phyloP scores from a whole-genome alignment of 176 grass and related monocot species.

The Oryza coarctata region DNA sequence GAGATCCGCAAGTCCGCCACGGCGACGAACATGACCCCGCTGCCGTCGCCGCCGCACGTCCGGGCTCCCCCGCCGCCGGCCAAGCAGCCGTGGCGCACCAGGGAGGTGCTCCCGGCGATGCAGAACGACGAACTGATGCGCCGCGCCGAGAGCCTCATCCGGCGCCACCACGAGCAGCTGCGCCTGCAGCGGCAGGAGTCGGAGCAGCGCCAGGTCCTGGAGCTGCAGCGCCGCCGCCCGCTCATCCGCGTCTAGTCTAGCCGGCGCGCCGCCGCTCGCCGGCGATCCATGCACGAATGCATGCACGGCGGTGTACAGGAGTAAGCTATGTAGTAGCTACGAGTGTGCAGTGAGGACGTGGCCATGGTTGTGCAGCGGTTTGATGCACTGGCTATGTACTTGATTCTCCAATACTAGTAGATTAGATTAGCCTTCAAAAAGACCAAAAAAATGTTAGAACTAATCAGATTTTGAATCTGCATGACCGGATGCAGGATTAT shows the following conservation, averaged over 20 bases:
- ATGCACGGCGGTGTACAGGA: constrained; percentile 14
- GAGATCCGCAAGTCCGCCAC: constrained; percentile 48
- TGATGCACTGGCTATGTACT: neutral
- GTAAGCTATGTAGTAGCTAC: neutral
- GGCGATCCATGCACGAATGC: constrained; percentile 17
- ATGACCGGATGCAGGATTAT: constrained; percentile 10
- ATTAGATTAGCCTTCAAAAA: neutral
- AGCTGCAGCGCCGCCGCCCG: constrained; percentile 8
- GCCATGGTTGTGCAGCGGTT: constrained; percentile 14
- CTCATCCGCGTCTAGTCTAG: constrained; percentile 36
- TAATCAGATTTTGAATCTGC: neutral
- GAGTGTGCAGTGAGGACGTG: neutral
- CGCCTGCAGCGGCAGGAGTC: constrained; percentile 80
- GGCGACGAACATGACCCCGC: neutral
- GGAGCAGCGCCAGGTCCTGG: constrained; percentile 53
- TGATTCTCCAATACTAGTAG: neutral
- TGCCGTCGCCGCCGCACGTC: constrained; percentile 8
- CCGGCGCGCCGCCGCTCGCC: neutral
- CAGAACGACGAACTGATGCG: constrained; percentile 56
- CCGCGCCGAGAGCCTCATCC: constrained; percentile 73
- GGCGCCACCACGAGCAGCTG: constrained; percentile 68
- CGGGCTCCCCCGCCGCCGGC: constrained; percentile 14
- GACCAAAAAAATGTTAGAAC: neutral
- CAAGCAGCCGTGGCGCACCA: constrained; percentile 59
- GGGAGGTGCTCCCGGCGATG: constrained; percentile 51